Conservation (phyloP, 306 rosid species). For the Dryas drummondii region DNA sequence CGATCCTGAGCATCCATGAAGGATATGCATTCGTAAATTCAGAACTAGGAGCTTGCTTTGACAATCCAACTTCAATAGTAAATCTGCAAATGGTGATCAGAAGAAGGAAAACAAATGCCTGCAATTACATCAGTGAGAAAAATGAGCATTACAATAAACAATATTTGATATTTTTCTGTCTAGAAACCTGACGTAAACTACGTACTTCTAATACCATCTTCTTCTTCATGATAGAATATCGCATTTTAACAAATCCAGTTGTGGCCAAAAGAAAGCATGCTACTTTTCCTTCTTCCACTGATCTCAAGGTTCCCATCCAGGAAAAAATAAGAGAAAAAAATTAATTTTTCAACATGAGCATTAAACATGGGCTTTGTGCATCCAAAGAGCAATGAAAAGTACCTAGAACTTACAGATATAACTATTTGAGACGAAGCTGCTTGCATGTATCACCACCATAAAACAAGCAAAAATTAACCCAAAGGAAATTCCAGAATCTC, state of each 20-base stretch:
- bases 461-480: slow-evolving; percentile 53
- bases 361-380: slow-evolving; percentile 6
- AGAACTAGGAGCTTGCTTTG: slow-evolving; percentile 85
- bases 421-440: slow-evolving; percentile 91
- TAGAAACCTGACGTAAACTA: slow-evolving; percentile 28
- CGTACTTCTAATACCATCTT: slow-evolving; percentile 62
- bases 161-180: slow-evolving; percentile 9
- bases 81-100: slow-evolving; percentile 76
- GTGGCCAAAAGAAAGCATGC: slow-evolving; percentile 94
- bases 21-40: slow-evolving; percentile 59
- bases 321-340: slow-evolving; percentile 9
- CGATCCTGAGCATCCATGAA: slow-evolving; percentile 63
- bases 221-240: slow-evolving; percentile 55
- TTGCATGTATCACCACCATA: slow-evolving; percentile 69
- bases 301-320: slow-evolving; percentile 29
- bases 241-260: slow-evolving; percentile 66
- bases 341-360: slow-evolving; percentile 27
- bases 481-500: slow-evolving; percentile 42
- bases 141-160: slow-evolving; percentile 22
- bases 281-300: slow-evolving; percentile 99
- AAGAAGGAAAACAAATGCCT: slow-evolving; percentile 80
- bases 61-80: slow-evolving; percentile 75
- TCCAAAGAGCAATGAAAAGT: slow-evolving; percentile 6
- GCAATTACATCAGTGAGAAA: slow-evolving; percentile 28
- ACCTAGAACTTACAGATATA: slow-evolving; percentile 70